Evolutionary conservation across 768 basidiomycete species (phyloP), one percentile per base, ranked within the genome.

Genomic region (Leccinum variicolor): DNA sequence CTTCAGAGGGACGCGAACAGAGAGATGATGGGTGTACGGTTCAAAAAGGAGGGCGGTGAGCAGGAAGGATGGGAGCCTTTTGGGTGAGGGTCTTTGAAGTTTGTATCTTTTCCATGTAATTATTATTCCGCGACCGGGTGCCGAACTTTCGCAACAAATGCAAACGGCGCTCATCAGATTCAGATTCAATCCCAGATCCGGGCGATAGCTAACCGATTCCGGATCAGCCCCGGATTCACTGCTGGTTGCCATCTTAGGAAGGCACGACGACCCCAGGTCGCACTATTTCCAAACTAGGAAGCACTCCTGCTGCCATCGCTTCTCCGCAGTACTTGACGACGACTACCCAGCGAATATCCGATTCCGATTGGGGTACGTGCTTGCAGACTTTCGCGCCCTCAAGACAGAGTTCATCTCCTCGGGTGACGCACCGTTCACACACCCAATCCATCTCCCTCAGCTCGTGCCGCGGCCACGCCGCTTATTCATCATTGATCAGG

Each of bases 91-190:
- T 60, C 67, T 70, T 66, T 72, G 62, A 62, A 52, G 70, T 61
- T 64, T 72, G 69, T 66, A 72, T 72, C 71, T 72, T 25, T 67
- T 72, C 64, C 58, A 66, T 67, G 71, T 69, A 74, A 74, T 69
- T 73, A 74, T 72, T 72, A 72, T 73, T 72, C 72, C 71, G 71
- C 65, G 68, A 69, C 69, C 71, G 69, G 70, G 70, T 74, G 72
- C 71, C 72, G 72, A 72, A 60, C 25, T n/a, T n/a, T n/a, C n/a
- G 70, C 64, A 70, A 71, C 69, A 71, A 59, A 62, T 58, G 55
- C 69, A 72, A 73, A 73, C 72, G 68, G 72, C 68, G 70, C 70
- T 70, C 71, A 62, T 67, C 67, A 71, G 67, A 69, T 71, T 64
- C 55, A 60, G 59, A 36, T 36, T 36, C 34, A 36, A n/a, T 57